These are phyloP conservation scores for Populus hybrid DNA, from an alignment of 441 rosid genomes.

Conservation along the genomic window DNA sequence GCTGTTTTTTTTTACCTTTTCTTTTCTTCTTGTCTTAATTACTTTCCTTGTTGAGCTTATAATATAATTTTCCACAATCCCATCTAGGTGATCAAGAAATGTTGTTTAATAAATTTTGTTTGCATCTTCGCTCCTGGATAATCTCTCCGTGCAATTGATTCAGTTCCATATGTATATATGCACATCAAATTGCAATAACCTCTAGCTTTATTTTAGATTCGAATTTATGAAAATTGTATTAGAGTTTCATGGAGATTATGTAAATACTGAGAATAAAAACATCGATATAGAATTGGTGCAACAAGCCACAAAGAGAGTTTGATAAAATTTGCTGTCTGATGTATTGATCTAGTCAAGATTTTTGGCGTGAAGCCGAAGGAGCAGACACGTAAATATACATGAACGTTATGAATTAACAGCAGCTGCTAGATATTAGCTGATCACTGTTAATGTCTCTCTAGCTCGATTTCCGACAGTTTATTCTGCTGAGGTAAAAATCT, in stretches of 20 bases:
- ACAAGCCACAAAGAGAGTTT: too few species aligned
- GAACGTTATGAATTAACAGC: too few species aligned
- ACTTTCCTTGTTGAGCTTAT: background rate
- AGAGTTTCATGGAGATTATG: background rate
- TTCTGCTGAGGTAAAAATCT: too few species aligned
- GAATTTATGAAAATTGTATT: too few species aligned
- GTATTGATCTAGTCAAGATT: too few species aligned
- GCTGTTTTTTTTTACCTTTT: background rate
- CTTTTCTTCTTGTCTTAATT: background rate
- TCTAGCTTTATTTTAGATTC: background rate
- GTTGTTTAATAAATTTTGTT: constrained; percentile 7
- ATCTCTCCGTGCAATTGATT: background rate
- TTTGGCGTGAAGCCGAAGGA: too few species aligned
- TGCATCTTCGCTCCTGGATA: background rate
- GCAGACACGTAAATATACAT: too few species aligned
- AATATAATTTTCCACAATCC: background rate
- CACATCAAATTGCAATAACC: background rate
- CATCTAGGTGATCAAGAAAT: constrained; percentile 2
- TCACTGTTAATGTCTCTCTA: background rate
- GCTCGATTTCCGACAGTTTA: background rate
- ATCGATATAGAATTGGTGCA: background rate
- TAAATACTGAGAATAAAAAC: background rate
- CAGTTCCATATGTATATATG: background rate
- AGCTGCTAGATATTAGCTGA: too few species aligned
- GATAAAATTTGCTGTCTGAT: too few species aligned